These are phyloP conservation scores for Lyophyllum atratum DNA, from an alignment of 768 basidiomycete genomes.

Conservation along the genomic window DNA sequence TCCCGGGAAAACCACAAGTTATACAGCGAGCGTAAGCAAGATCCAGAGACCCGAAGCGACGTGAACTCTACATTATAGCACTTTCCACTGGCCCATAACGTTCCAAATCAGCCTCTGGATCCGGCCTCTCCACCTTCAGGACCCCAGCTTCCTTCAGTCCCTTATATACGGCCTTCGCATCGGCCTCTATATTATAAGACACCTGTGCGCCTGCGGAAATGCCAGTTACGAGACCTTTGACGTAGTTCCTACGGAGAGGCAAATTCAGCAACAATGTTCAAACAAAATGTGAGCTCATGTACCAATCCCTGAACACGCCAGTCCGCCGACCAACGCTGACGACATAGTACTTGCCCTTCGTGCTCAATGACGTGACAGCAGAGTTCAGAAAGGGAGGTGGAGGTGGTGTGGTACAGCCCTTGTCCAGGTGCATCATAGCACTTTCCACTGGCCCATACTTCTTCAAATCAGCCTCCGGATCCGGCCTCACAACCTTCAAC, in stretches of 20 bases:
- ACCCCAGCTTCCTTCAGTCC: not conserved
- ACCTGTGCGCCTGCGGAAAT: not conserved
- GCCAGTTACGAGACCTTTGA: not conserved
- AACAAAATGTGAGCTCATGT: not conserved
- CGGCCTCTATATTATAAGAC: not conserved
- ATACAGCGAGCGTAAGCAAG: too few species aligned
- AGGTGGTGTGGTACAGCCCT: too few species aligned
- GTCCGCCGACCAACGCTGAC: not conserved
- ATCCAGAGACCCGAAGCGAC: too few species aligned
- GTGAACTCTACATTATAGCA: not conserved
- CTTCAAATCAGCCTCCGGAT: not conserved
- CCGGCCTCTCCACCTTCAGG: not conserved
- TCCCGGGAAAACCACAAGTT: too few species aligned
- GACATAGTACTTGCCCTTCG: not conserved
- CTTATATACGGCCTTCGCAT: not conserved
- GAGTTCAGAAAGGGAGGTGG: not conserved
- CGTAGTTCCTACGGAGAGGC: not conserved
- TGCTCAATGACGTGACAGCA: too few species aligned
- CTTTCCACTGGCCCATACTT: not conserved
- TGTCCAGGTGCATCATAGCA: not conserved
- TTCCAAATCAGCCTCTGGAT: not conserved
- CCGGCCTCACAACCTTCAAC: not conserved
- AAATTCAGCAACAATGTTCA: not conserved
- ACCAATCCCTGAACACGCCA: not conserved
- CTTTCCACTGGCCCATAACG: not conserved